Evolutionary conservation across 2,329 filamentous ascomycete genomes (phyloP), one percentile per base, ranked within the genome.

Genomic region (Mollisiaceae sp.): DNA sequence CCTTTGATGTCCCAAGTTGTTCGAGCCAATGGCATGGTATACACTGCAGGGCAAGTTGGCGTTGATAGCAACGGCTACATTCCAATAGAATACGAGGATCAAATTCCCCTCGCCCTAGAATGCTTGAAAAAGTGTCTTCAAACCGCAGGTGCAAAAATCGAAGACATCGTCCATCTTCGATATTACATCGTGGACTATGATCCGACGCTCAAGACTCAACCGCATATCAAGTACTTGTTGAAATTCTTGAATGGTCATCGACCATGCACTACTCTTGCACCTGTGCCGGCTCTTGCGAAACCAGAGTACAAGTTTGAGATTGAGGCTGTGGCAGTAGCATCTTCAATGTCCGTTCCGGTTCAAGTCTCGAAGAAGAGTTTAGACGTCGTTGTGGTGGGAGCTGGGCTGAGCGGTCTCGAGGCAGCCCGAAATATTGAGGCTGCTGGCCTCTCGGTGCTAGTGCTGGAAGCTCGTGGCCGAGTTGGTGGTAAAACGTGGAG

Each of bases 151-250:
- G 75, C 79, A 5, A 67, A 69, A 1, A 67, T 79, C 14, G 67
- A 70, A 4, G 75, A 82, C 63, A 78, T 82, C 24, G 73, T 75
- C 14, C 81, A 82, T 65, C 69, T 82, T 11, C 80, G 74, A 0
- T 65, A 81, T 20, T 81, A 78, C 62, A 80, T 83, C 50, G 81
- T 83, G 64, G 72, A 80, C 68, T 82, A 82, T 65, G 75, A 81
- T 59, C 71, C 78, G 0, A 39, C 32, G 2, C 35, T 57, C 9
- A 62, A 67, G 4, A 70, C 76, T 1, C 75, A 79, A 4, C 73
- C 74, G 27, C 81, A 82, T 66, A 70, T 75, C 0, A 74, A 74
- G 8, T 78, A 75, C 59, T 64, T 82, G 8, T 74, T 80, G 59
- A 72, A 72, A 2, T 81, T 79, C 66, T 69, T 81, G 3, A 69